phyloP scores from a whole-genome alignment of 768 basidiomycete genomes.

The Chalciporus pseudorubinellus region DNA sequence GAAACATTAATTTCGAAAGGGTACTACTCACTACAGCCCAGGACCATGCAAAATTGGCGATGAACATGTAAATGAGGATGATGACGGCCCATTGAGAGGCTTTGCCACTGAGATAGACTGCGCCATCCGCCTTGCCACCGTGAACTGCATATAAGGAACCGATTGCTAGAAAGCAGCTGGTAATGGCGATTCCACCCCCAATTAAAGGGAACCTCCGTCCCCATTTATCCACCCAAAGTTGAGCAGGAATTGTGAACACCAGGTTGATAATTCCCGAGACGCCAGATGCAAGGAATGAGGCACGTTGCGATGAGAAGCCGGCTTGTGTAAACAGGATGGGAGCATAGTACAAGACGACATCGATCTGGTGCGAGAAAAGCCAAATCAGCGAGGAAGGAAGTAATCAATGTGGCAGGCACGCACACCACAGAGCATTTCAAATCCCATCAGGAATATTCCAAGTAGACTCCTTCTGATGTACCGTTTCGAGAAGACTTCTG shows the following conservation, averaged over 20 bases:
- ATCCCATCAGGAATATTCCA: constrained; percentile 43
- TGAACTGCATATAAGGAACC: constrained; percentile 43
- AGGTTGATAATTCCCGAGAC: constrained; percentile 47
- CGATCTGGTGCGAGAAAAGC: constrained; percentile 18
- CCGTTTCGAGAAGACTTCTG: constrained; percentile 29
- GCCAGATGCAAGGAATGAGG: constrained; percentile 50
- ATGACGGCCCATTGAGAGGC: constrained; percentile 39
- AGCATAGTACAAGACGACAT: constrained; percentile 38
- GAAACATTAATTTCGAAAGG: background rate
- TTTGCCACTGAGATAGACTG: constrained; percentile 23
- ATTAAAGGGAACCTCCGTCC: constrained; percentile 37
- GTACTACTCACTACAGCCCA: constrained; percentile 40
- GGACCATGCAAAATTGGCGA: constrained; percentile 40
- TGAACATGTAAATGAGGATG: constrained; percentile 46
- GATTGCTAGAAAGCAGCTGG: constrained; percentile 40
- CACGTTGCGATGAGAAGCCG: constrained; percentile 45
- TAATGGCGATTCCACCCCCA: constrained; percentile 41
- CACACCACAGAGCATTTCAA: constrained; percentile 38
- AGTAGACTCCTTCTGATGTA: constrained; percentile 36
- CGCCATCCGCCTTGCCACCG: constrained; percentile 30
- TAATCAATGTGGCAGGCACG: background rate
- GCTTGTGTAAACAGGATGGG: constrained; percentile 50
- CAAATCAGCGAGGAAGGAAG: background rate
- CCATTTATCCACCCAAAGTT: constrained; percentile 42
- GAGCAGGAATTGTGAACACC: constrained; percentile 37